These are phyloP conservation scores for Xylaria grammica DNA, from an alignment of 495 filamentous ascomycete species.

Conservation along the genomic window DNA sequence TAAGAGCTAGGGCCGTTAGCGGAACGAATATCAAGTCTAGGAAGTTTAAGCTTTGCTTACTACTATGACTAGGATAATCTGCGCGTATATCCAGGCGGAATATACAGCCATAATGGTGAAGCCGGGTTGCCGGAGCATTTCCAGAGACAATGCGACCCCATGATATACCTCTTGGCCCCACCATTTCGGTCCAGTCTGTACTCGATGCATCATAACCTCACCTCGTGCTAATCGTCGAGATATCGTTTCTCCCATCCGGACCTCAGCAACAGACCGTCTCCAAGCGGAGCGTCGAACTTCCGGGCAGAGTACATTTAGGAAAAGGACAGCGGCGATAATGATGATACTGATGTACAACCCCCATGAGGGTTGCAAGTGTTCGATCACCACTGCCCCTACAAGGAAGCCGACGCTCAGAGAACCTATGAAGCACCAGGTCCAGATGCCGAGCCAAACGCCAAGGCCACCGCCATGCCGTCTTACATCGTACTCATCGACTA, in stretches of 20 bases:
- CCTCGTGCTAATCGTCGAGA: constrained; percentile 67
- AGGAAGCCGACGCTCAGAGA: constrained; percentile 71
- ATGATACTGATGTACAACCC: constrained; percentile 75
- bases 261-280: constrained; percentile 68
- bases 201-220: constrained; percentile 76
- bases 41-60: constrained; percentile 42
- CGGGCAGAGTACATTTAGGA: constrained; percentile 69
- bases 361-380: constrained; percentile 64
- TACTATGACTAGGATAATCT: constrained; percentile 70
- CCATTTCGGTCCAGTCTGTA: constrained; percentile 68
- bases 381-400: constrained; percentile 69
- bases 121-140: constrained; percentile 73
- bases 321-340: constrained; percentile 61
- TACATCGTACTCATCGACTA: constrained; percentile 65
- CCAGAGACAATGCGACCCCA: constrained; percentile 65
- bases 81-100: constrained; percentile 76
- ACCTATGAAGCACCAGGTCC: constrained; percentile 74
- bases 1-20: constrained; percentile 56
- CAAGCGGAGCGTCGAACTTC: constrained; percentile 68
- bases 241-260: constrained; percentile 58
- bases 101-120: constrained; percentile 74
- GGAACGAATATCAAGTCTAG: neutral
- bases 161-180: constrained; percentile 77
- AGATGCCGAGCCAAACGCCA: constrained; percentile 78
- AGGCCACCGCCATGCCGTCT: constrained; percentile 75